These are phyloP conservation scores for Cubamyces sp. DNA, from an alignment of 768 basidiomycete species.

Conservation along the genomic window DNA sequence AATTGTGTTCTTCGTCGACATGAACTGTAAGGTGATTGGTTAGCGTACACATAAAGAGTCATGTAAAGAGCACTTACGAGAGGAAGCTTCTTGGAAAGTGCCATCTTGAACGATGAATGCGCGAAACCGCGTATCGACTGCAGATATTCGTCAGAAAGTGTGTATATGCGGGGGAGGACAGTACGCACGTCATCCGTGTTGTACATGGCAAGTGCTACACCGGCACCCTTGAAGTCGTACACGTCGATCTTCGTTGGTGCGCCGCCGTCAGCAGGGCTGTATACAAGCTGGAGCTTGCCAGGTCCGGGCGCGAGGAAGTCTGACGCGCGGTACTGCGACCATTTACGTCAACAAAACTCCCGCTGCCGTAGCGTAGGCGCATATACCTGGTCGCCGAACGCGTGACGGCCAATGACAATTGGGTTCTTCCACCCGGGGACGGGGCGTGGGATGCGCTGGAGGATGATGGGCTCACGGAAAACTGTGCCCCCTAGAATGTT, in stretches of 20 bases:
- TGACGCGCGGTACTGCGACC: constrained; percentile 83
- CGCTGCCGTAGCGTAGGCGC: constrained; percentile 1
- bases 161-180: background rate
- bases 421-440: constrained; percentile 97
- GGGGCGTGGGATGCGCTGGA: constrained; percentile 87
- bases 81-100: constrained; percentile 74
- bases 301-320: constrained; percentile 91
- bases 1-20: constrained; percentile 99
- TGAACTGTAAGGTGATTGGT: constrained; percentile 55
- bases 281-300: constrained; percentile 93
- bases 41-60: background rate
- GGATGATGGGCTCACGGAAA: constrained; percentile 97
- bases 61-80: constrained; percentile 46
- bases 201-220: constrained; percentile 97
- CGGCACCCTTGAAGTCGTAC: constrained; percentile 91
- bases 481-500: constrained; percentile 99
- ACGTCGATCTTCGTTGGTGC: constrained; percentile 73
- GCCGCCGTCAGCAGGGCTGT: constrained; percentile 80
- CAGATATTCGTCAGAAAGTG: background rate
- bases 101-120: constrained; percentile 99
- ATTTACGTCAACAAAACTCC: background rate
- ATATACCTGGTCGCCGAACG: constrained; percentile 89
- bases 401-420: constrained; percentile 95
- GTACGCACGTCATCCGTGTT: constrained; percentile 86
- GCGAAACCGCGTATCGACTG: constrained; percentile 95